Conservation (phyloP, 306 rosid species). For the Malus fusca region DNA sequence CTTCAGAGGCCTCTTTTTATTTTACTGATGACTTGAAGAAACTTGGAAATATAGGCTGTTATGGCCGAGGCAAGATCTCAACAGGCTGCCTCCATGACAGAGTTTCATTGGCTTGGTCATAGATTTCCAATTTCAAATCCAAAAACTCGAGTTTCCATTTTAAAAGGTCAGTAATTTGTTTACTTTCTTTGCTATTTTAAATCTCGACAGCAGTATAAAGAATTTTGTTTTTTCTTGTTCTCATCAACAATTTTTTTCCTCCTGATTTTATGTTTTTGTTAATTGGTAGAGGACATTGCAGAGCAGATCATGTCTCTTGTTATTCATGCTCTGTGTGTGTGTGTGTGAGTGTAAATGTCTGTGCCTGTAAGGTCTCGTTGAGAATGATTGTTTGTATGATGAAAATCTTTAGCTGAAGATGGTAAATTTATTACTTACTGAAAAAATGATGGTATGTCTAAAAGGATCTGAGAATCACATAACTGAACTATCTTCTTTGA, state of each 20-base stretch:
- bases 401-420: background rate
- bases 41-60: constrained; percentile 63
- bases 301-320: too few relatives aligned
- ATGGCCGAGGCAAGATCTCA: constrained; percentile 99
- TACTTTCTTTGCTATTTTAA: background rate
- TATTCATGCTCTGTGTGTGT: background rate
- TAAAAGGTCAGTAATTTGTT: constrained; percentile 57
- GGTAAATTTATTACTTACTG: background rate
- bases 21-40: background rate
- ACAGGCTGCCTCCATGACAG: constrained; percentile 99
- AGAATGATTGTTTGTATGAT: background rate
- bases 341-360: background rate
- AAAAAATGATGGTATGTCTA: background rate
- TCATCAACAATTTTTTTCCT: background rate
- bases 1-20: background rate
- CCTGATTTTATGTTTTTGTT: too few relatives aligned
- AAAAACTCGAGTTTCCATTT: constrained; percentile 88
- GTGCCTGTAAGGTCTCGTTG: background rate
- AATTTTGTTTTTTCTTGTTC: background rate
- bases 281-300: too few relatives aligned
- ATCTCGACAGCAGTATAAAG: background rate
- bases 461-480: background rate
- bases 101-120: constrained; percentile 92
- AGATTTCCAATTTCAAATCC: constrained; percentile 91
- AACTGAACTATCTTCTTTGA: background rate